These are phyloP conservation scores for Geotrichum klebahnii DNA, from an alignment of 1,139 yeast species.

Conservation along the genomic window DNA sequence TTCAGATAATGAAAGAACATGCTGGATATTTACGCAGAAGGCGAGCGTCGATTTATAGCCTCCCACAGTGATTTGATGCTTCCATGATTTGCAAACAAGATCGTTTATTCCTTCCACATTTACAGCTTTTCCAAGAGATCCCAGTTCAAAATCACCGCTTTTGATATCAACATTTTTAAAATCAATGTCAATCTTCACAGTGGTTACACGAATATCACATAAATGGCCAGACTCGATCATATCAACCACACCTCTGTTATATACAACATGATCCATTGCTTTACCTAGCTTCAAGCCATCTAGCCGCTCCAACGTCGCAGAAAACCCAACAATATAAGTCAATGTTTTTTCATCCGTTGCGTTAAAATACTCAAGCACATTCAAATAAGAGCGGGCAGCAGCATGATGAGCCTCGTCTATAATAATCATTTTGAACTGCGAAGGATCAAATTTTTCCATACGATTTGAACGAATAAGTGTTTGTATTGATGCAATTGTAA, in stretches of 20 bases:
- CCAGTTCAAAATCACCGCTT: slow-evolving; percentile 53
- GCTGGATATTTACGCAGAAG: slow-evolving; percentile 72
- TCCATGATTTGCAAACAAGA: slow-evolving; percentile 57
- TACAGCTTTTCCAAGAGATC: slow-evolving; percentile 52
- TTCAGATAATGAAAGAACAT: slow-evolving; percentile 55
- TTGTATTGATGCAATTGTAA: slow-evolving; percentile 75
- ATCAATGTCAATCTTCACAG: slow-evolving; percentile 47
- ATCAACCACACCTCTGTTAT: slow-evolving; percentile 59
- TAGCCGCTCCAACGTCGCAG: slow-evolving; percentile 71
- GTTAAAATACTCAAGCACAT: slow-evolving; percentile 54
- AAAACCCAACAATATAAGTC: slow-evolving; percentile 70
- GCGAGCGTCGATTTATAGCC: slow-evolving; percentile 60
- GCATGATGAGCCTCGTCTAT: slow-evolving; percentile 95
- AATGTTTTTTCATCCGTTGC: slow-evolving; percentile 45
- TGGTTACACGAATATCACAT: slow-evolving; percentile 63
- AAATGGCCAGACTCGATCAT: slow-evolving; percentile 70
- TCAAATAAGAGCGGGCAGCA: slow-evolving; percentile 63
- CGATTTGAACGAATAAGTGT: slow-evolving; percentile 51
- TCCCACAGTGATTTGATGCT: slow-evolving; percentile 37
- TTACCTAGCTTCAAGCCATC: slow-evolving; percentile 60
- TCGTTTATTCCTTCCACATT: slow-evolving; percentile 54
- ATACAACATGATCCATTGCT: slow-evolving; percentile 72
- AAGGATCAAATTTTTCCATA: slow-evolving; percentile 51
- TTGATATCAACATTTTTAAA: slow-evolving; percentile 36
- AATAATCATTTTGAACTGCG: slow-evolving; percentile 63